Evolutionary conservation across 768 basidiomycete genomes (phyloP).

Genomic region (Termitomyces sp.): DNA sequence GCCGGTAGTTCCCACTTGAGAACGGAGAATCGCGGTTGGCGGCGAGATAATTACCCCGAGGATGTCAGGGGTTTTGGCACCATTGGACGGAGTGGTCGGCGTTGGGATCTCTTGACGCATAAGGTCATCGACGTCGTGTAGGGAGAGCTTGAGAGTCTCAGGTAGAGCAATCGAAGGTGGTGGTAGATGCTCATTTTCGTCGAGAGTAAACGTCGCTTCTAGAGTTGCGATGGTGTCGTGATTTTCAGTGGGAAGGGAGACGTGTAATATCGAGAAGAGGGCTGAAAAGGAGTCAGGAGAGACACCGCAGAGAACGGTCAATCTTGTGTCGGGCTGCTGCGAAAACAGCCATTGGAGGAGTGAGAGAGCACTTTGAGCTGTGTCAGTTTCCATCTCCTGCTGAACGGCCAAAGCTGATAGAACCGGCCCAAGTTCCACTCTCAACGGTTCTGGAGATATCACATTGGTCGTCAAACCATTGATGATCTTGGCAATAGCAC

Average conservation of each 20-base stretch:
- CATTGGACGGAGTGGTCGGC: slow-evolving; percentile 50
- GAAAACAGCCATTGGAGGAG: slow-evolving; percentile 58
- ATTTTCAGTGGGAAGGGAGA: slow-evolving; percentile 25
- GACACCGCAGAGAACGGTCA: slow-evolving; percentile 49
- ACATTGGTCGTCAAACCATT: slow-evolving; percentile 20
- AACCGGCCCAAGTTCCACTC: slow-evolving; percentile 33
- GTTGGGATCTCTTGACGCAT: slow-evolving; percentile 32
- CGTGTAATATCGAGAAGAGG: slow-evolving; percentile 40
- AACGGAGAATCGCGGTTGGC: slow-evolving; percentile 59
- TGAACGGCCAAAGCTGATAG: slow-evolving; percentile 28
- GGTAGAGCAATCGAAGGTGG: slow-evolving; percentile 35
- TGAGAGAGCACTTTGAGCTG: slow-evolving; percentile 37
- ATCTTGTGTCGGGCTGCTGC: slow-evolving; percentile 41
- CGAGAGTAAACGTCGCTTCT: slow-evolving; percentile 33
- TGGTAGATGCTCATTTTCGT: slow-evolving; percentile 38
- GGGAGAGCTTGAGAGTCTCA: slow-evolving; percentile 41
- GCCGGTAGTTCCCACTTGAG: slow-evolving; percentile 59
- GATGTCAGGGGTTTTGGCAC: slow-evolving; percentile 43
- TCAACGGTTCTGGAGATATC: slow-evolving; percentile 28
- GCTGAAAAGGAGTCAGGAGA: slow-evolving; percentile 43
- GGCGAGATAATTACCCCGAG: slow-evolving; percentile 62
- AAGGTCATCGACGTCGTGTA: slow-evolving; percentile 47
- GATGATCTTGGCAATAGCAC: slow-evolving; percentile 25
- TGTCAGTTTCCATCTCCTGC: slow-evolving; percentile 32
- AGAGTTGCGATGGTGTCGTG: slow-evolving; percentile 22